phyloP scores from a whole-genome alignment of 768 basidiomycete genomes.

The Suillus brevipes region DNA sequence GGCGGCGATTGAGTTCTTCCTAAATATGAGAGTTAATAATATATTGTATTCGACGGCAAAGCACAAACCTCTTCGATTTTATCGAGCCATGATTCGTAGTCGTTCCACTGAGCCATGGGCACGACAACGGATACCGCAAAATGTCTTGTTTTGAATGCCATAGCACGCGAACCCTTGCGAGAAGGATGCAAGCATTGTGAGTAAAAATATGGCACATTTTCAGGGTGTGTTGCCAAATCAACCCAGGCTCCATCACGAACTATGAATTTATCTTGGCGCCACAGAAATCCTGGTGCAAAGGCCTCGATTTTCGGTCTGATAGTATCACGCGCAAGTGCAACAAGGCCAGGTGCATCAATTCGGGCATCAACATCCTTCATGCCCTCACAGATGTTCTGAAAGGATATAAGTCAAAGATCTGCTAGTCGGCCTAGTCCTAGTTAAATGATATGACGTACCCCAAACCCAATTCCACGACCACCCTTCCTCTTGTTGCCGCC shows the following conservation, averaged over 20 bases:
- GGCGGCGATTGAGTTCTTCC: too few relatives aligned
- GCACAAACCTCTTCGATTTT: background rate
- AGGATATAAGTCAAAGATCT: background rate
- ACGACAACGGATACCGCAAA: conserved; percentile 8
- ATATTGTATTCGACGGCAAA: background rate
- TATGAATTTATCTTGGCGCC: background rate
- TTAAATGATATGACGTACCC: conserved; percentile 5
- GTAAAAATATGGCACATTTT: conserved; percentile 8
- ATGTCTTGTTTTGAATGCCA: conserved; percentile 8
- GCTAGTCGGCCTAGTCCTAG: background rate
- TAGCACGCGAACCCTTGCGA: background rate
- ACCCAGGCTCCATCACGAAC: conserved; percentile 8
- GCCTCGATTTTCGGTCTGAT: conserved; percentile 1
- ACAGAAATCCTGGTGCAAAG: background rate
- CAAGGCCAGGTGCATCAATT: conserved; percentile 2
- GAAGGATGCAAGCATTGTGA: conserved; percentile 1
- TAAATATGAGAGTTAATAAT: background rate
- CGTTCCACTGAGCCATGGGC: background rate
- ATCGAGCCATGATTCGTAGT: background rate
- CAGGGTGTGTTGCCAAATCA: conserved; percentile 2
- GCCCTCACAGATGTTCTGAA: conserved; percentile 13
- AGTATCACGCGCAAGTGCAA: background rate
- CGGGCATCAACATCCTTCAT: conserved; percentile 3
- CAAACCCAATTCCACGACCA: background rate
- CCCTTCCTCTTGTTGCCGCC: background rate